Conservation (phyloP, 768 basidiomycete genomes). For the Lactifluus pinguis region DNA sequence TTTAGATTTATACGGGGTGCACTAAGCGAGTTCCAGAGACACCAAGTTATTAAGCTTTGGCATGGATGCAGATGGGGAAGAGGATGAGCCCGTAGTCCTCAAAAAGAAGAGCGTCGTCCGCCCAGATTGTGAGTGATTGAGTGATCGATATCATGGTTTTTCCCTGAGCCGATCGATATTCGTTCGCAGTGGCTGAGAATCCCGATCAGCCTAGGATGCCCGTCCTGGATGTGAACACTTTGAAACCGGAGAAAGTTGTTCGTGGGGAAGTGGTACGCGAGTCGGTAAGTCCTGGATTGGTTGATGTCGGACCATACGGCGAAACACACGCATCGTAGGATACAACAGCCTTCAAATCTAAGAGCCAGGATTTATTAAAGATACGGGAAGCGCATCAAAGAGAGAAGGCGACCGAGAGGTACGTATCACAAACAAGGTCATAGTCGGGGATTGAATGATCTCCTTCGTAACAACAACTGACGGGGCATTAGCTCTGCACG, state of each 20-base stretch:
- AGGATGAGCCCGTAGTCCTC: slow-evolving; percentile 44
- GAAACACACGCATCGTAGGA: not conserved
- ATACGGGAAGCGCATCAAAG: slow-evolving; percentile 70
- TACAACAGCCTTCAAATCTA: slow-evolving; percentile 31
- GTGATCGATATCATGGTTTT: not conserved
- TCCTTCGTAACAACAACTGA: slow-evolving; percentile 1
- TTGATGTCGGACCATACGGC: slow-evolving; percentile 2
- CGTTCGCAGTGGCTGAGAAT: slow-evolving; percentile 29
- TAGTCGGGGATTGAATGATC: too few relatives aligned
- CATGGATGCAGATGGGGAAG: slow-evolving; percentile 57
- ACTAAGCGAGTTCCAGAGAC: slow-evolving; percentile 45
- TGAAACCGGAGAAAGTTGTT: not conserved
- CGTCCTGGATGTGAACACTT: slow-evolving; percentile 8
- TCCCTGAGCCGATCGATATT: not conserved
- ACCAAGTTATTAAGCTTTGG: slow-evolving; percentile 86
- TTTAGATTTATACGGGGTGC: not conserved
- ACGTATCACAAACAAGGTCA: slow-evolving; percentile 5
- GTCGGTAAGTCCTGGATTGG: not conserved
- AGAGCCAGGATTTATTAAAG: slow-evolving; percentile 48
- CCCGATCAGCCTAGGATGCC: slow-evolving; percentile 21
- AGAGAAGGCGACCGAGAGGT: slow-evolving; percentile 61
- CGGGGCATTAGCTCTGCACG: slow-evolving; percentile 45
- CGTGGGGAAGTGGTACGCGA: not conserved
- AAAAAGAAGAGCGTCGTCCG: slow-evolving; percentile 80
- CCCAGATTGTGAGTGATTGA: slow-evolving; percentile 60